These are phyloP conservation scores for Xylaria sp. DNA, from an alignment of 2,329 filamentous ascomycete genomes.

Conservation along the genomic window DNA sequence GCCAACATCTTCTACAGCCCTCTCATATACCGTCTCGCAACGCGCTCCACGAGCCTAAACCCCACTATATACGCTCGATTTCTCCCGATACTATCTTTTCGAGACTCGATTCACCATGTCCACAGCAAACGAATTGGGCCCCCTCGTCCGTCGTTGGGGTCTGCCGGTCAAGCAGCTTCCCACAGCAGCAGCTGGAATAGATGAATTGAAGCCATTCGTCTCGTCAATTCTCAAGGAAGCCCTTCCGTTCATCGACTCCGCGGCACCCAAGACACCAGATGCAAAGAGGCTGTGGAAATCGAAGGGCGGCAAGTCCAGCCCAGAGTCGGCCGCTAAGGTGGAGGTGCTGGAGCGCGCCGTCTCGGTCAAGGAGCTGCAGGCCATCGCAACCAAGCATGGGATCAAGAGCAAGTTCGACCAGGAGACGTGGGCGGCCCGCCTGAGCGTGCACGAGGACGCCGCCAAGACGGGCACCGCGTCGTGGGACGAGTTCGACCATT, in stretches of 20 bases:
- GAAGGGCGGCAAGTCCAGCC: constrained; percentile 55
- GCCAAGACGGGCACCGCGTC: constrained; percentile 58
- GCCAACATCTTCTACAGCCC: neutral
- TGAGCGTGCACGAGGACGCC: constrained; percentile 64
- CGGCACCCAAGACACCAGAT: constrained; percentile 50
- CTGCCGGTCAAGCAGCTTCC: constrained; percentile 56
- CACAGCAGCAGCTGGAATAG: constrained; percentile 43
- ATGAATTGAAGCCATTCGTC: constrained; percentile 58
- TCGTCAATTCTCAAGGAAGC: constrained; percentile 61
- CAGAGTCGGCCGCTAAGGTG: constrained; percentile 57
- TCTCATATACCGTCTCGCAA: neutral
- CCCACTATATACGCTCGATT: neutral
- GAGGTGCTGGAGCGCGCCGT: constrained; percentile 60
- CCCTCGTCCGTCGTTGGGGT: constrained; percentile 60
- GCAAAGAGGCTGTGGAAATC: constrained; percentile 56
- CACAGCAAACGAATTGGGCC: constrained; percentile 45
- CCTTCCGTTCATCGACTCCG: constrained; percentile 61
- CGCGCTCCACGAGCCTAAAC: neutral
- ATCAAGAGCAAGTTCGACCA: constrained; percentile 23
- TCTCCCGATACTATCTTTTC: neutral
- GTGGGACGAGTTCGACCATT: constrained; percentile 67
- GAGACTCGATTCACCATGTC: constrained; percentile 26
- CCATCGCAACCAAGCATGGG: constrained; percentile 37
- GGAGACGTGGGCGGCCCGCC: constrained; percentile 69
- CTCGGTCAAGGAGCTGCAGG: constrained; percentile 49